phyloP scores from a whole-genome alignment of 2,329 filamentous ascomycete genomes.

The Atkinsonella hypoxylon region DNA sequence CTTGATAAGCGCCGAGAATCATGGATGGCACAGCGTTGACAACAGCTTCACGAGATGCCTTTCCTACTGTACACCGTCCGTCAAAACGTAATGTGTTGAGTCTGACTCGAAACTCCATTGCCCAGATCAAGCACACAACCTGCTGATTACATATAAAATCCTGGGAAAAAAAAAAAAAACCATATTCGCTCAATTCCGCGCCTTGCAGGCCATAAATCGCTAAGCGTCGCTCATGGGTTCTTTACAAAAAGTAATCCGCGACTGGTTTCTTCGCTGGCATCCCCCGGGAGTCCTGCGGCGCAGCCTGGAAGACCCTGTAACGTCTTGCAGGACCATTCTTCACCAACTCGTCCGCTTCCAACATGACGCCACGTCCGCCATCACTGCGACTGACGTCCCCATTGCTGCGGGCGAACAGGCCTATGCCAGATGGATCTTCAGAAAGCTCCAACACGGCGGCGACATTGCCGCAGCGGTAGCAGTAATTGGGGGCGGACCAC shows the following conservation, averaged over 20 bases:
- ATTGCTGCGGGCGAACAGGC: slow-evolving; percentile 57
- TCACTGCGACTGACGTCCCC: slow-evolving; percentile 54
- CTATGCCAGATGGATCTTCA: slow-evolving; percentile 70
- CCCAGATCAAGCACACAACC: not conserved
- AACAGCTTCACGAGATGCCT: no score
- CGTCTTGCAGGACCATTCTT: slow-evolving; percentile 67
- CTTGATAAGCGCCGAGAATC: no score
- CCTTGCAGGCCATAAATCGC: no score
- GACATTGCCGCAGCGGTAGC: slow-evolving; percentile 91
- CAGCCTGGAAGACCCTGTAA: slow-evolving; percentile 93
- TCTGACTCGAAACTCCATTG: not conserved
- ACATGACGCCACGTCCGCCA: slow-evolving; percentile 36
- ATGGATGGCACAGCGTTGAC: no score
- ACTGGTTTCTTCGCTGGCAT: slow-evolving; percentile 99
- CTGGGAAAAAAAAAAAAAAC: not conserved
- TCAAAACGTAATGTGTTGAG: not conserved
- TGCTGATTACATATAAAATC: not conserved
- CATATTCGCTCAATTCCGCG: not conserved
- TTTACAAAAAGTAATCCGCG: slow-evolving; percentile 82
- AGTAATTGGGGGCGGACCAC: slow-evolving; percentile 97
- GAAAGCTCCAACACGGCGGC: slow-evolving; percentile 87
- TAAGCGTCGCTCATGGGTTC: no score
- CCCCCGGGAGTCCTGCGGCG: slow-evolving; percentile 86
- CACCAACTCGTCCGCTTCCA: slow-evolving; percentile 31
- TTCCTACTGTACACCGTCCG: no score